These are phyloP conservation scores for Ophiostoma tasmaniense DNA, from an alignment of 2,329 filamentous ascomycete genomes.

Conservation along the genomic window DNA sequence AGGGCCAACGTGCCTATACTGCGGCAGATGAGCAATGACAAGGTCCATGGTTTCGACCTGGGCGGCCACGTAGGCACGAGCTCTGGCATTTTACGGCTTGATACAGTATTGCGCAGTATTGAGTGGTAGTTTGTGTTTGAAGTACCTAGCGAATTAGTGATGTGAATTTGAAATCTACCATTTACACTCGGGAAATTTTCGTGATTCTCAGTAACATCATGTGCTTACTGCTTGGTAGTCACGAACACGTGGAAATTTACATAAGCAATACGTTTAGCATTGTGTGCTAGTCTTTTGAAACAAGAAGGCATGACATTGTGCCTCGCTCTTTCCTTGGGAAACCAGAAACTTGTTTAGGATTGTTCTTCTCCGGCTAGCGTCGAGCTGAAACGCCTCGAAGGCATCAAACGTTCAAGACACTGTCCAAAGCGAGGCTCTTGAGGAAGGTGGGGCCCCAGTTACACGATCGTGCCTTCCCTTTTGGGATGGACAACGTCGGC, in stretches of 20 bases:
- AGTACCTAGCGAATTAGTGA: neutral
- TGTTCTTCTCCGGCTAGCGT: neutral
- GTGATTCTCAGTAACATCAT: neutral
- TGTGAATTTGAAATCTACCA: neutral
- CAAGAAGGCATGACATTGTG: too few species aligned
- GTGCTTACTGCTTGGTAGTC: too few species aligned
- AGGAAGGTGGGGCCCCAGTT: neutral
- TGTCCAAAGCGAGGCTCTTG: neutral
- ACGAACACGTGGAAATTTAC: too few species aligned
- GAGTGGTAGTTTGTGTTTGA: neutral
- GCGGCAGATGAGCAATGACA: too few species aligned
- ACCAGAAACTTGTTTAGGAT: neutral
- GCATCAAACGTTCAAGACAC: neutral
- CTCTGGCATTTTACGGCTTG: neutral
- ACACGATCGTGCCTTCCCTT: conserved; percentile 2
- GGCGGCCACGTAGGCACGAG: neutral
- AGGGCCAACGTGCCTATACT: too few species aligned
- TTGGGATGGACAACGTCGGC: neutral
- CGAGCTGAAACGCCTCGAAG: neutral
- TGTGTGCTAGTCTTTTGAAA: too few species aligned
- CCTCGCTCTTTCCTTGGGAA: neutral
- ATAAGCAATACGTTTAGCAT: too few species aligned
- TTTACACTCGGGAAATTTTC: neutral
- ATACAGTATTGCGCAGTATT: neutral
- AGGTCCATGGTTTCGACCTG: too few species aligned